These are phyloP conservation scores for Cordyceps militaris DNA, from an alignment of 2,329 filamentous ascomycete genomes.

Conservation along the genomic window DNA sequence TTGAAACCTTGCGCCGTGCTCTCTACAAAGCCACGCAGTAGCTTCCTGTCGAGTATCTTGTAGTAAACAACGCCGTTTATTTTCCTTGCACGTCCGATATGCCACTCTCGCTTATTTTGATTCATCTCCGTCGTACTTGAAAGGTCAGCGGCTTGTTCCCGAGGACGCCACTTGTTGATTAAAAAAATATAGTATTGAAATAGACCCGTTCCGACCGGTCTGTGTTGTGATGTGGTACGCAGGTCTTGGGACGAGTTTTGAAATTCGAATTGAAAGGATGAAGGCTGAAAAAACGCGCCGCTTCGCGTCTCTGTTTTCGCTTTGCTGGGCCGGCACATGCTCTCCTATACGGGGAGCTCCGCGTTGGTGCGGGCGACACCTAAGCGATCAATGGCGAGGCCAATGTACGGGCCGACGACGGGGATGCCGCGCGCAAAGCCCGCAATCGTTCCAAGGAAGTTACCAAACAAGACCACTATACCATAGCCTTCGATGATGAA, in stretches of 20 bases:
- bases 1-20: neutral
- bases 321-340: neutral
- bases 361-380: slow-evolving; percentile 65
- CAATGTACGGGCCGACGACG: slow-evolving; percentile 80
- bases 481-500: slow-evolving; percentile 90
- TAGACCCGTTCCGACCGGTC: neutral
- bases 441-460: slow-evolving; percentile 89
- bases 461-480: slow-evolving; percentile 87
- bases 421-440: slow-evolving; percentile 81
- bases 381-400: slow-evolving; percentile 61
- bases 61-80: neutral
- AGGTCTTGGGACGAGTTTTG: neutral
- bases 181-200: neutral
- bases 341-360: slow-evolving; percentile 64
- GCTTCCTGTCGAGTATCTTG: neutral
- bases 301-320: neutral
- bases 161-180: neutral
- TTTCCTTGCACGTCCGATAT: too few relatives aligned
- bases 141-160: neutral
- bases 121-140: neutral
- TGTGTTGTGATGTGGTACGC: neutral
- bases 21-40: neutral
- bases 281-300: neutral
- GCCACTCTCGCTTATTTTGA: neutral
- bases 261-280: neutral